A percentile compares a stretch with the other conserved stretches of the same genome.
phyloP scores from a whole-genome alignment of 768 basidiomycete genomes.

The Suillus cothurnatus region DNA sequence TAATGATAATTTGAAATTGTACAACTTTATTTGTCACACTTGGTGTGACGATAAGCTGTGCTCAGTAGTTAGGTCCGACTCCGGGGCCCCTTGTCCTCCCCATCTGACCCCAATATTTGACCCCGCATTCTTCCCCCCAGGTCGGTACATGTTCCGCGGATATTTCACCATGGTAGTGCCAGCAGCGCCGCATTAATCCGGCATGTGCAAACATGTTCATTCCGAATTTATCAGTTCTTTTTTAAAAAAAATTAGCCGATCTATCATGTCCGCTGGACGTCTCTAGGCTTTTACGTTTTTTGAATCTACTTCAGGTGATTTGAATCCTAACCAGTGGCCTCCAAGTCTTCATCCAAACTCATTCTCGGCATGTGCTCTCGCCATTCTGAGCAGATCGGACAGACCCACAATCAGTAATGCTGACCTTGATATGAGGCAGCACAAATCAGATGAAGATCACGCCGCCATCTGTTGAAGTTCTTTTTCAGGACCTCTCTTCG shows the following conservation, averaged over 20 bases:
- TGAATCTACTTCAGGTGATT: conserved; percentile 16
- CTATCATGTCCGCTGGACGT: conserved; percentile 1
- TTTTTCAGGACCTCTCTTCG: conserved; percentile 46
- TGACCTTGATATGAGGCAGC: conserved; percentile 11
- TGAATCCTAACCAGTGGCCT: conserved; percentile 1
- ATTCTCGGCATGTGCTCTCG: conserved; percentile 11
- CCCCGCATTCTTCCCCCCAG: conserved; percentile 7
- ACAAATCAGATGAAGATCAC: conserved; percentile 33
- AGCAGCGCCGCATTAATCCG: background rate
- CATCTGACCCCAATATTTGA: conserved; percentile 8
- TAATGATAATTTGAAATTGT: conserved; percentile 22
- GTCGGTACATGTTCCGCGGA: background rate
- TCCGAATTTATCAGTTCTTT: background rate
- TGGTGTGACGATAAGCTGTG: background rate
- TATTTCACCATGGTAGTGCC: background rate
- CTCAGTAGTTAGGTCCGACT: background rate
- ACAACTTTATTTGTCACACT: conserved; percentile 14
- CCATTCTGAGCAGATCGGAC: conserved; percentile 24
- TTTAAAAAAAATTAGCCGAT: background rate
- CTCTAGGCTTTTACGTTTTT: conserved; percentile 15
- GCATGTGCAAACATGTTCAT: background rate
- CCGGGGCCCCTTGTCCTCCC: conserved; percentile 1
- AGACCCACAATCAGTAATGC: conserved; percentile 29
- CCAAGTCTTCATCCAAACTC: conserved; percentile 6
- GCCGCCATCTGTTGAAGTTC: conserved; percentile 31